Conservation (phyloP, 1,284 basidiomycete genomes). For the Naganishia sp. region DNA sequence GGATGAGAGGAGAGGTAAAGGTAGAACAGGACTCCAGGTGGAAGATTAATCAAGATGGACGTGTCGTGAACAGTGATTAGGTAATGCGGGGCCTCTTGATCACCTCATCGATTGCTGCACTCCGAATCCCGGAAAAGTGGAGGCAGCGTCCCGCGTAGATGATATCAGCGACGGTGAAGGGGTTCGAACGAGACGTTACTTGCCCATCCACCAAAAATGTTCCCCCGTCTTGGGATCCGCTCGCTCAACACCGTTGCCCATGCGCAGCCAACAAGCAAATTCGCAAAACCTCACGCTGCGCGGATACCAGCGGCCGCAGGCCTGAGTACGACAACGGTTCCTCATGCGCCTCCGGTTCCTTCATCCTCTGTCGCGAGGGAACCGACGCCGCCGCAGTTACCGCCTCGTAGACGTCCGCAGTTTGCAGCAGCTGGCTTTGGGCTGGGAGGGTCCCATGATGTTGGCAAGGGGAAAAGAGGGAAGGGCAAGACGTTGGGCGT, state of each 20-base stretch:
- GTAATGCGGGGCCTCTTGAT: slow-evolving; percentile 21
- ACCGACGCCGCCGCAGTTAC: slow-evolving; percentile 37
- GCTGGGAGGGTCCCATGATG: slow-evolving; percentile 35
- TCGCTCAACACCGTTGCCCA: too few relatives aligned
- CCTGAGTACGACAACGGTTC: slow-evolving; percentile 8
- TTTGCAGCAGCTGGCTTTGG: slow-evolving; percentile 53
- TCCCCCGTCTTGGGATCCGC: too few relatives aligned
- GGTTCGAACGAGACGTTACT: not conserved
- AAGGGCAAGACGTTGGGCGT: slow-evolving; percentile 37
- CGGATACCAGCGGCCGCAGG: not conserved
- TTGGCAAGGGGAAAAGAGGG: not conserved
- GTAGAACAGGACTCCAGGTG: not conserved
- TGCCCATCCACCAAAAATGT: not conserved
- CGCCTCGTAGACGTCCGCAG: slow-evolving; percentile 45
- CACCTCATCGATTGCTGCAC: slow-evolving; percentile 9
- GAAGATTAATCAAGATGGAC: not conserved
- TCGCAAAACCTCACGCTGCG: not conserved
- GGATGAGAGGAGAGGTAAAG: not conserved
- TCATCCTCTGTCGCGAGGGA: not conserved
- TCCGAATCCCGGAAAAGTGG: not conserved
- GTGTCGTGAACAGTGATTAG: not conserved
- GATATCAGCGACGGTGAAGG: not conserved
- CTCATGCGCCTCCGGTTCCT: not conserved
- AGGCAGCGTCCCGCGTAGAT: not conserved
- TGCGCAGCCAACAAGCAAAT: not conserved